Evolutionary conservation across 805 yeast species (phyloP), one percentile per base, ranked within the genome.

Genomic region (Millerozyma miso): DNA sequence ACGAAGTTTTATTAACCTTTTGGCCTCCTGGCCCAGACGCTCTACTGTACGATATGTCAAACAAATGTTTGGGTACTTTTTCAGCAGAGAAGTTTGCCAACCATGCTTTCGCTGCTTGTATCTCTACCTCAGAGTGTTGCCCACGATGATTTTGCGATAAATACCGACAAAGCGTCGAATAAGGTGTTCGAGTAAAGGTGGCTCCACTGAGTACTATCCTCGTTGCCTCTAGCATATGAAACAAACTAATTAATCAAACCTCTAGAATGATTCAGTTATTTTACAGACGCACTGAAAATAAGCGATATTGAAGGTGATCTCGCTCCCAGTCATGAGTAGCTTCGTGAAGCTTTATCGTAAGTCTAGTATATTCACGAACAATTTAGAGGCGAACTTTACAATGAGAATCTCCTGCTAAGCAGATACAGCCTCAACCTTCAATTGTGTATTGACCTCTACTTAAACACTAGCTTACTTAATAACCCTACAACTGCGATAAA

Each of bases 11-110:
- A 59, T 87, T 87, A 8, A 88, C 95, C 54, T 88, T 83, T 52
- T 87, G 95, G 0, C 96, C 96, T 1, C 96, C 95, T 0, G 95
- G 88, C 0, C 95, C 95, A 29, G 89, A 78, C 0, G 93, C 76
- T 44, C 90, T 60, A 41, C 79, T 67, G 54, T 63, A 83, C 3
- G 69, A 48, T 1, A 75, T 55, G 2, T 63, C 61, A 51, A 83
- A 81, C 13, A 59, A 51, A 14, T 58, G 48, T 12, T 64, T 56
- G 1, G 86, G 87, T 2, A 83, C 65, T 4, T 56, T 42, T 1
- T 45, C 23, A 4, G 55, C 52, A 1, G 53, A 48, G 42, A 71
- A 60, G 0, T 40, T 33, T 3, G 50, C 42, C 4, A 79, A 52
- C 84, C 85, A 80, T 29, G 49, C 38, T 46, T 66, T 63, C 5